phyloP scores from a whole-genome alignment of 352 stramenopile species.

The Plasmopara muralis region DNA sequence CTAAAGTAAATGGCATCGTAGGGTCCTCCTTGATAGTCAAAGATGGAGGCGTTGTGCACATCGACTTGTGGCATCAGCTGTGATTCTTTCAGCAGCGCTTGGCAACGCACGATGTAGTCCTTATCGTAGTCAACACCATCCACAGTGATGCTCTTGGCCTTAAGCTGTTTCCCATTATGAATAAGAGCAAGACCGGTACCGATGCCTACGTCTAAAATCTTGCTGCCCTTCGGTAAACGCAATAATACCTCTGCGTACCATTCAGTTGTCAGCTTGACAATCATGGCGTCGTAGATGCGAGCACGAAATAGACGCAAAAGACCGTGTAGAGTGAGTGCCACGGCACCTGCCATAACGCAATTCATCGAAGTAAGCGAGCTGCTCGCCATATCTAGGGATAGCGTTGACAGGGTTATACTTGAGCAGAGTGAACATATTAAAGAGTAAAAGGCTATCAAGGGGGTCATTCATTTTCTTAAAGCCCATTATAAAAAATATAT shows the following conservation, averaged over 20 bases:
- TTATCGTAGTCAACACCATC: conserved; percentile 88
- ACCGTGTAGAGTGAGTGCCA: conserved; percentile 32
- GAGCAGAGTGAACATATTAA: too few species aligned
- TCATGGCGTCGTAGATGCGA: conserved; percentile 84
- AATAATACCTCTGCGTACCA: conserved; percentile 85
- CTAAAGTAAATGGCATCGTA: conserved; percentile 91
- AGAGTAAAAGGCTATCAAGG: too few species aligned
- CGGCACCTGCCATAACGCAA: conserved; percentile 8
- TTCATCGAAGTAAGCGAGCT: conserved; percentile 8
- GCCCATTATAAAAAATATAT: too few species aligned
- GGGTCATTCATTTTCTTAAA: too few species aligned
- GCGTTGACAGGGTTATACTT: too few species aligned
- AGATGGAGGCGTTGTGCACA: conserved; percentile 47
- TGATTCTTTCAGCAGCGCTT: conserved; percentile 9
- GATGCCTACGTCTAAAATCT: conserved; percentile 86
- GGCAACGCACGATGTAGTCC: conserved; percentile 78
- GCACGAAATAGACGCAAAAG: conserved; percentile 53
- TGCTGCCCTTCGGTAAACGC: conserved; percentile 41
- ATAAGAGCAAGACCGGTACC: conserved; percentile 46
- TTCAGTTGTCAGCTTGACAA: conserved; percentile 82
- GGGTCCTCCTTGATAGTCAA: conserved; percentile 54
- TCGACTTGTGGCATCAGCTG: too few species aligned
- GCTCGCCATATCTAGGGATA: background rate
- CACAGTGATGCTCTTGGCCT: conserved; percentile 61
- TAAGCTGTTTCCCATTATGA: conserved; percentile 54